Evolutionary conservation across 257 asterid species (phyloP), one percentile per base, ranked within the genome.

Genomic region (Capsicum chinense): DNA sequence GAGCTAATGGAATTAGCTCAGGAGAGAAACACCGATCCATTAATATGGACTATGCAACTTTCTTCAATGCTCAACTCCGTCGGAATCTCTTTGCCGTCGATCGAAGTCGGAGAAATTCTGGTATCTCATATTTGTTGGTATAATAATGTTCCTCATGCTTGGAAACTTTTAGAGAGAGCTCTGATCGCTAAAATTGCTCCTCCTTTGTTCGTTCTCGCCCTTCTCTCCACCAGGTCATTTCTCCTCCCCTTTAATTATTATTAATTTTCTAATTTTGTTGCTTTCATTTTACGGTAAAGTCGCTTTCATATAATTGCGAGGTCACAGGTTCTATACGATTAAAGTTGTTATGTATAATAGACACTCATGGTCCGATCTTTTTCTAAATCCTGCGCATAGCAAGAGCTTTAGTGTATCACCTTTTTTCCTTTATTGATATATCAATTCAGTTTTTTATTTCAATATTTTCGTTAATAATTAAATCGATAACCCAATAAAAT

Each of bases 91-190:
- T 81, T 91, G 91, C 99, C 99, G 42, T 92, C 99, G 59, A 87
- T 83, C 4, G 95, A 91, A 85, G 88, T 93, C 57, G 98, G 97
- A 33, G 88, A 91, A 82, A 70, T 93, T 39, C 93, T 96, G 17
- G 95, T 93, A 59, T 89, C 93, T 56, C 95, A 94, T 88, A 92
- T 96, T 82, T 96, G 99, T 87, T 95, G 97, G 98, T 88, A 91
- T 14, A 94, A 92, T 83, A 94, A 96, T 79, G 84, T 86, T 57
- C 97, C 98, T 35, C 81, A 86, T 84, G 97, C 95, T 15, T 96
- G 99, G 99, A 96, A 96, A 83, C 91, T 90, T 87, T 95, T 96
- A 26, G 99, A 96, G 82, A 93, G 92, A 89, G 98, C 98, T 79
- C 86, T 92, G 56, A 89, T 91, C 14, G 60, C 93, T 81, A 90